Base-by-base conservation (phyloP, 1,139 yeast genomes). In the Lodderomyces pseudojiufengensis region DNA sequence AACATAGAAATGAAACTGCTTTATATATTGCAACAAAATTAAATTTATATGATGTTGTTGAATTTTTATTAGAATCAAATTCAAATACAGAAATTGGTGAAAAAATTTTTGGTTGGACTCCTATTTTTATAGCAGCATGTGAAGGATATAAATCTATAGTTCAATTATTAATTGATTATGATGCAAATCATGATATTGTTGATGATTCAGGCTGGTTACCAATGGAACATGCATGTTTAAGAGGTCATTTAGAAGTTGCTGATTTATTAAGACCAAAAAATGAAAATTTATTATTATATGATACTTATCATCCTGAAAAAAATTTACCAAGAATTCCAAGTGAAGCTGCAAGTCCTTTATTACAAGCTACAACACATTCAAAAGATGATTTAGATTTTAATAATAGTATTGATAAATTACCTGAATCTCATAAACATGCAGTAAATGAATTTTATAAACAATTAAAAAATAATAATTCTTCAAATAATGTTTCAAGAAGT, bases 171-270 rank as follows among this genome's bases (percentile, higher is more conserved):
- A 59, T 82, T 22, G 63, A 64, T 1, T 57, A 69, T 32, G 79
- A 78, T 6, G 80, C 85, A 9, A 64, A 70, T 15, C 74, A 63
- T 38, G 75, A 76, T 35, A 61, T 70, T 32, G 73, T 75, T 14
- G 98, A 92, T 60, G 83, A 78, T 36, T 84, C 95, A 29, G 97
- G 97, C 0, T 92, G 97, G 97, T 79, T 90, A 16, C 96, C 97
- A 7, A 80, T 87, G 80, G 98, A 92, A 52, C 97, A 92, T 58
- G 97, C 97, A 0, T 82, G 87, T 39, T 67, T 92, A 34, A 73
- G 97, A 49, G 98, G 98, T 8, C 95, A 88, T 57, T 63, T 90
- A 43, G 71, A 66, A 2, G 76, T 86, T 18, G 81, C 95, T 2
- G 78, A 77, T 36, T 50, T 78, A 48, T 63, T 87, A 39, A 63